A percentile compares a stretch with the other conserved stretches of the same genome.
phyloP scores from a whole-genome alignment of 495 filamentous ascomycete genomes.

The Pseudoneurospora amorphoporcata region DNA sequence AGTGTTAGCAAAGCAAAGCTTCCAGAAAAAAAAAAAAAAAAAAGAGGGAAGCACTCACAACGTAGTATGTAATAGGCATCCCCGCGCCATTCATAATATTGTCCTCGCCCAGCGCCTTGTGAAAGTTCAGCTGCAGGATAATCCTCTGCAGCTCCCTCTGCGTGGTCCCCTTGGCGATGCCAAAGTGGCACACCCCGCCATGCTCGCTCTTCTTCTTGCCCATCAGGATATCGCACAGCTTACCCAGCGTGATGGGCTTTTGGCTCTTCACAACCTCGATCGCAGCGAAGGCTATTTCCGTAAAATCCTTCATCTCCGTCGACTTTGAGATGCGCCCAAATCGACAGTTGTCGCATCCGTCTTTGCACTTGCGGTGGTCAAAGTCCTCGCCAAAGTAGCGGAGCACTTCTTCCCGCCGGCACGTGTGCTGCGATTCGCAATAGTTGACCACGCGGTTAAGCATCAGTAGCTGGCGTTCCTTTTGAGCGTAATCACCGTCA shows the following conservation, averaged over 20 bases:
- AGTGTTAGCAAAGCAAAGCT: not conserved
- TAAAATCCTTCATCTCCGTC: conserved; percentile 66
- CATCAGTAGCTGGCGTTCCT: conserved; percentile 74
- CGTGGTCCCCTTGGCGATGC: conserved; percentile 34
- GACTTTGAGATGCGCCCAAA: conserved; percentile 38
- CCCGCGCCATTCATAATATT: conserved; percentile 24
- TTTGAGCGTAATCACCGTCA: conserved; percentile 66
- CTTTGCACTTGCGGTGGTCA: conserved; percentile 54
- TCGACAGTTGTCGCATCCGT: conserved; percentile 78
- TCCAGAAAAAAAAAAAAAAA: not conserved
- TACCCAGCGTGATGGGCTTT: conserved; percentile 37
- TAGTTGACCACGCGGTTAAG: conserved; percentile 71
- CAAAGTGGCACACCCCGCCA: conserved; percentile 24
- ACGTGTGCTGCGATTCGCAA: conserved; percentile 80
- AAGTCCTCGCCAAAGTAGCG: conserved; percentile 88
- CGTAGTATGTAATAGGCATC: conserved; percentile 30
- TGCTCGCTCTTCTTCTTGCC: conserved; percentile 26
- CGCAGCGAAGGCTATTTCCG: conserved; percentile 56
- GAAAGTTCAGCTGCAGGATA: conserved; percentile 31
- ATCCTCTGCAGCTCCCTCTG: conserved; percentile 39
- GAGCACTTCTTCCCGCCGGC: conserved; percentile 77
- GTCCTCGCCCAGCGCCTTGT: conserved; percentile 40
- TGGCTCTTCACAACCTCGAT: conserved; percentile 51
- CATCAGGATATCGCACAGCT: conserved; percentile 40
- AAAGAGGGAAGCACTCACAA: conserved; percentile 14